A percentile compares a stretch with the other conserved stretches of the same genome.
These are phyloP conservation scores for Peronosclerospora sorghi DNA, from an alignment of 352 stramenopile genomes.

Conservation along the genomic window DNA sequence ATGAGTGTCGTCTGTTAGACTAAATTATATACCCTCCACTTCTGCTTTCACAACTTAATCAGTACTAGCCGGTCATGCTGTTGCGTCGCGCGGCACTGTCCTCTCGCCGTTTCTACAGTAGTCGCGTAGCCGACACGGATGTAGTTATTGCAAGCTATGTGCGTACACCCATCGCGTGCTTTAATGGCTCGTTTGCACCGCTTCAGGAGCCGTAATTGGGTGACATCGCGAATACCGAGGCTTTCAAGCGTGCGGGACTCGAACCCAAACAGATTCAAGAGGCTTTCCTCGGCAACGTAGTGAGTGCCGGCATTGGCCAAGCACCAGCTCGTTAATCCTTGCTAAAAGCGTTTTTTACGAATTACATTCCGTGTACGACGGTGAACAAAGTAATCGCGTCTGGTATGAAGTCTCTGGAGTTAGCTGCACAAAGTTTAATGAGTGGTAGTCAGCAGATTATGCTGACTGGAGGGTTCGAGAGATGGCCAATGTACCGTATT, in stretches of 20 bases:
- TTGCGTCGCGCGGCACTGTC: constrained; percentile 7
- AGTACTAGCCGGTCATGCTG: neutral
- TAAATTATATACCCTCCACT: constrained; percentile 1
- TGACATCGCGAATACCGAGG: constrained; percentile 81
- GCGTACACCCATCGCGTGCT: too few relatives aligned
- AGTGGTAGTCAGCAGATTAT: too few relatives aligned
- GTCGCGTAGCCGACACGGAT: constrained; percentile 83
- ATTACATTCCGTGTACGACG: constrained; percentile 92
- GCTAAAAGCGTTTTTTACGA: constrained; percentile 84
- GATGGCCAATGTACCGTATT: constrained; percentile 98
- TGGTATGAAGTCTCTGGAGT: too few relatives aligned
- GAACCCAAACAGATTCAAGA: constrained; percentile 80
- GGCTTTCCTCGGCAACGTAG: too few relatives aligned
- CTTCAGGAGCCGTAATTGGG: constrained; percentile 88
- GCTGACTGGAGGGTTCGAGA: constrained; percentile 93
- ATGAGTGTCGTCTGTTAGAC: neutral
- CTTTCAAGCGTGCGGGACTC: constrained; percentile 63
- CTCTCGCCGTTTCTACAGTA: constrained; percentile 53
- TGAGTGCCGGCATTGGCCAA: constrained; percentile 94
- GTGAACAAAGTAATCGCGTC: constrained; percentile 98
- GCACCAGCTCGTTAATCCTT: constrained; percentile 91
- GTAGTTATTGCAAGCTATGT: too few relatives aligned
- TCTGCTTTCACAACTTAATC: constrained; percentile 1
- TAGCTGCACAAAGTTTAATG: too few relatives aligned
- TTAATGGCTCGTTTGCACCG: constrained; percentile 81